Percentiles rank a stretch among this genome's conserved stretches.
Conservation (phyloP, 2,329 filamentous ascomycete genomes). For the Paraphoma sp. region DNA sequence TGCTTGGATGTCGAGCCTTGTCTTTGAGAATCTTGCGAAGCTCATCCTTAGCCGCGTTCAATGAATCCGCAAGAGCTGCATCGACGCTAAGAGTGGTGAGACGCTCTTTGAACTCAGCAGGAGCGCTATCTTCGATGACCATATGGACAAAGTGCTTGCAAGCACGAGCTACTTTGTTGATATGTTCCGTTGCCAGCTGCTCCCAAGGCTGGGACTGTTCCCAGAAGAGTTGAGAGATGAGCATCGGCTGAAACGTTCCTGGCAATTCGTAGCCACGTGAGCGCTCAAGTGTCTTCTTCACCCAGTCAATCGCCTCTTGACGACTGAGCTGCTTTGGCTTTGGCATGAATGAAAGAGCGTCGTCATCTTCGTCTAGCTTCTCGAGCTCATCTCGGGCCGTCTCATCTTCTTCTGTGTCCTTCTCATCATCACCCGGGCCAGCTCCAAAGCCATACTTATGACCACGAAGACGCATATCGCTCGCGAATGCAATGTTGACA, state of each 20-base stretch:
- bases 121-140: constrained; percentile 47
- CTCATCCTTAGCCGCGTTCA: constrained; percentile 43
- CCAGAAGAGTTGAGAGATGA: constrained; percentile 65
- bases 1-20: constrained; percentile 57
- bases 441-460: constrained; percentile 49
- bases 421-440: constrained; percentile 1
- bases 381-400: too few relatives aligned
- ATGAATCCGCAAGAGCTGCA: constrained; percentile 48
- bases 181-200: constrained; percentile 42
- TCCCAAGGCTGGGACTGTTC: constrained; percentile 65
- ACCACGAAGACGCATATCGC: constrained; percentile 53
- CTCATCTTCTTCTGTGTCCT: too few relatives aligned
- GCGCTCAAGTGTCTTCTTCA: constrained; percentile 47
- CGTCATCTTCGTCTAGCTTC: neutral
- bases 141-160: constrained; percentile 45
- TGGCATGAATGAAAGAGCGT: neutral
- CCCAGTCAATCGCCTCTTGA: constrained; percentile 48
- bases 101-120: constrained; percentile 50
- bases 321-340: neutral
- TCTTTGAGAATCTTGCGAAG: constrained; percentile 55
- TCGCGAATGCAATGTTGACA: constrained; percentile 57
- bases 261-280: constrained; percentile 64
- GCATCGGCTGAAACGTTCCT: constrained; percentile 65
- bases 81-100: constrained; percentile 43
- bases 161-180: constrained; percentile 42